Evolutionary conservation across 208 protist species (phyloP), one percentile per base, ranked within the genome.

Genomic region (Hexamita inflata): DNA sequence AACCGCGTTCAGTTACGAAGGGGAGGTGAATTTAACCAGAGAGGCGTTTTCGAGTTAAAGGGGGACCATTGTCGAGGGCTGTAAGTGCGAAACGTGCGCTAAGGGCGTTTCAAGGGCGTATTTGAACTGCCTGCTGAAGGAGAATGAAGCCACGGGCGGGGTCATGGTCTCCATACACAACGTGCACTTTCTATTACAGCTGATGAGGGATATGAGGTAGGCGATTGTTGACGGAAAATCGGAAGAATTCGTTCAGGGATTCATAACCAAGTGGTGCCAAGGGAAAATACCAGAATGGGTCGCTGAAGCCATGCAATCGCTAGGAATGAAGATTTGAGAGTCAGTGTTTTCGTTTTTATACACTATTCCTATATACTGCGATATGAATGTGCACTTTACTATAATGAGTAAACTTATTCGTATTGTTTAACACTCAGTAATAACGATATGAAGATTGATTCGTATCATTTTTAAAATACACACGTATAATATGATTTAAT

Each of bases 101-200:
- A 87, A 89, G 35, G 86, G 88, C 29, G 94, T 92, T 82, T 93
- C 90, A 0, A 84, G 92, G 26, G 88, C 92, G 0, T 94, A 93
- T 76, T 60, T 97, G 13, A 87, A 94, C 79, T 80, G 83, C 67
- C 84, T 96, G 11, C 86, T 88, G 1, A 7, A 34, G 15, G 76
- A 65, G 1, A 92, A 92, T 77, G 90, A 94, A 58, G 81, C 82
- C 9, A 79, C 89, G 24, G 90, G 85, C 9, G 88, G 89, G 39
- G 92, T 94, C 39, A 83, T 98, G 62, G 70, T 98, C 30, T 94
- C 92, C 29, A 90, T 92, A 73, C 95, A 98, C 84, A 98, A 98
- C 80, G 90, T 98, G 78, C 89, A 90, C 4, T 98, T 92, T 80
- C 89, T 95, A 79, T 88, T 96, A 70, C 66, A 82, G 42, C 81